phyloP scores from a whole-genome alignment of 768 basidiomycete species.

The Coprinopsis sp. region DNA sequence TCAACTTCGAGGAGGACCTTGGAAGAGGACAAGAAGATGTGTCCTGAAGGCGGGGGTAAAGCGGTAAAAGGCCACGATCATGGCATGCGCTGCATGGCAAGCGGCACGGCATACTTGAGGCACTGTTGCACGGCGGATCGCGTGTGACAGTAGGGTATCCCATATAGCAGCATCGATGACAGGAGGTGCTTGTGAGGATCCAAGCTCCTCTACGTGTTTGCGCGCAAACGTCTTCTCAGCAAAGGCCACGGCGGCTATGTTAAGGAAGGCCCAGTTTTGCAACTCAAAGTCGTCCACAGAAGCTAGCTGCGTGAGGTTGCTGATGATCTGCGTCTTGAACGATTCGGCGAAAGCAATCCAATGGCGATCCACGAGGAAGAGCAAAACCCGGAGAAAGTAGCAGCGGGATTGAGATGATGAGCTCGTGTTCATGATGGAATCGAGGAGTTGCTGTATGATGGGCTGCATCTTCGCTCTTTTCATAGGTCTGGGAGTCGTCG shows the following conservation, averaged over 20 bases:
- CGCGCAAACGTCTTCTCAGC: constrained; percentile 31
- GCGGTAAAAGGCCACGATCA: constrained; percentile 39
- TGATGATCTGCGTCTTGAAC: constrained; percentile 53
- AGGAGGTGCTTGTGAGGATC: constrained; percentile 8
- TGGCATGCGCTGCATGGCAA: constrained; percentile 57
- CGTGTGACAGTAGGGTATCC: constrained; percentile 80
- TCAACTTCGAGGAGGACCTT: constrained; percentile 72
- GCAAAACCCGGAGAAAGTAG: constrained; percentile 67
- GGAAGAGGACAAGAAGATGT: constrained; percentile 44
- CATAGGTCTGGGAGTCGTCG: constrained; percentile 21
- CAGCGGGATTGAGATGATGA: constrained; percentile 29
- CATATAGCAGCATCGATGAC: constrained; percentile 42
- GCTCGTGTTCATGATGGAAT: constrained; percentile 36
- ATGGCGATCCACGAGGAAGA: constrained; percentile 81
- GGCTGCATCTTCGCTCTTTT: constrained; percentile 60
- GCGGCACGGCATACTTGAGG: constrained; percentile 76
- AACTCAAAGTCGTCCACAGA: constrained; percentile 56
- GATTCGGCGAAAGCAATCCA: constrained; percentile 59
- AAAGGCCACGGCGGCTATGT: constrained; percentile 66
- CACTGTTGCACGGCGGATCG: constrained; percentile 66
- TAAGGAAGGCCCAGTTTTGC: constrained; percentile 85
- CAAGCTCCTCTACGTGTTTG: constrained; percentile 10
- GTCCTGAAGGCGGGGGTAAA: constrained; percentile 17
- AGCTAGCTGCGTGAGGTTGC: constrained; percentile 55
- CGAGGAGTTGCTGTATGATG: constrained; percentile 49